A percentile compares a stretch with the other conserved stretches of the same genome.
Conservation (phyloP, 345 rosid genomes). For the Salix dunnii region DNA sequence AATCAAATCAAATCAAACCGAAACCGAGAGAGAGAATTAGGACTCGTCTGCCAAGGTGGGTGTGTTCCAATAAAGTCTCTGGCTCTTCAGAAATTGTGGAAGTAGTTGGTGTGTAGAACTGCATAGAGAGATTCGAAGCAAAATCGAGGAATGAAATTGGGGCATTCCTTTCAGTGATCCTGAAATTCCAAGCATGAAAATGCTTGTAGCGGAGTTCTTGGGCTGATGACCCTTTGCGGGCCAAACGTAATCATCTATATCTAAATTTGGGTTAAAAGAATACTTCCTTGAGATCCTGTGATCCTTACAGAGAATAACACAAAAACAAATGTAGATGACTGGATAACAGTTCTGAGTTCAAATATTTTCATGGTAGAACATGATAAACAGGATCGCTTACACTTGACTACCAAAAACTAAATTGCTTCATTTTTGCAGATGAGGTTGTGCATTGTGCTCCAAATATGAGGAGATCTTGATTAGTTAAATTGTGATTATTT, state of each 20-base stretch:
- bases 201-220: not conserved
- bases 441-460: too few species aligned
- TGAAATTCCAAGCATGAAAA: not conserved
- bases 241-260: too few species aligned
- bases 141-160: not conserved
- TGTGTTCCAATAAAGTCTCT: not conserved
- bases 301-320: too few species aligned
- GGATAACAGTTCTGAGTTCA: not conserved
- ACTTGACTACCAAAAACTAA: too few species aligned
- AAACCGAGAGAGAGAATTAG: not conserved
- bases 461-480: too few species aligned
- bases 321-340: not conserved
- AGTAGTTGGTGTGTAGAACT: not conserved
- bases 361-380: not conserved
- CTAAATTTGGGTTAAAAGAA: too few species aligned
- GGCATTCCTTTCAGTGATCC: not conserved
- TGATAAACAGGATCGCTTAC: not conserved
- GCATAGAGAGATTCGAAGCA: not conserved
- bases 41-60: not conserved
- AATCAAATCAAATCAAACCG: too few species aligned
- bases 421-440: too few species aligned
- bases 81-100: not conserved
- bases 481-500: too few species aligned
- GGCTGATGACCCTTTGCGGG: not conserved
- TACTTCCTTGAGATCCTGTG: not conserved